These are phyloP conservation scores for Lachnellula occidentalis DNA, from an alignment of 2,329 filamentous ascomycete genomes.

Conservation along the genomic window DNA sequence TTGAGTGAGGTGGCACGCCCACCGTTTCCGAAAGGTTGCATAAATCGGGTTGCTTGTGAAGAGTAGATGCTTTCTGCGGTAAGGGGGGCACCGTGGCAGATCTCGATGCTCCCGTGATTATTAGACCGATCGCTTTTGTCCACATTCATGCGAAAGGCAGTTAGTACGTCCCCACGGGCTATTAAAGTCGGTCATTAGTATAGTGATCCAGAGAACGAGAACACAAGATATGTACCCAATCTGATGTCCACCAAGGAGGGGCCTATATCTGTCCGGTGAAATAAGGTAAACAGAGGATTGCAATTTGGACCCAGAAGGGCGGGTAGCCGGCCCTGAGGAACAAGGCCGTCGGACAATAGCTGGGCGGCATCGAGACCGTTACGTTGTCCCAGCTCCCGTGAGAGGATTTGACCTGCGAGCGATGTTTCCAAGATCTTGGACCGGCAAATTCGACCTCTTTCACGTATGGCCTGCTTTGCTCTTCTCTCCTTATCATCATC, in stretches of 20 bases:
- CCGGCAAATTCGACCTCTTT: slow-evolving; percentile 19
- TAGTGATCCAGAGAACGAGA: not conserved
- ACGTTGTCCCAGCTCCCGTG: slow-evolving; percentile 15
- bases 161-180: not conserved
- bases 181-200: no score
- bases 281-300: slow-evolving; percentile 13
- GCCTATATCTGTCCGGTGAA: slow-evolving; percentile 7
- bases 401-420: slow-evolving; percentile 19
- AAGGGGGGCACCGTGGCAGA: no score
- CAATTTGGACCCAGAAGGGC: not conserved
- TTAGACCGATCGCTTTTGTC: no score
- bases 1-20: not conserved
- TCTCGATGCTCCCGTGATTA: no score
- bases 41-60: no score
- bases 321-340: slow-evolving; percentile 1
- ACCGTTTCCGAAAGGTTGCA: not conserved
- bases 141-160: no score
- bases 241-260: slow-evolving; percentile 7
- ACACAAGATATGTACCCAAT: slow-evolving; percentile 1
- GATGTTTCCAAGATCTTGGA: slow-evolving; percentile 14
- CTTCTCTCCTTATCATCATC: slow-evolving; percentile 32
- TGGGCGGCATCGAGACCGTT: slow-evolving; percentile 2
- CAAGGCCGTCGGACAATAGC: slow-evolving; percentile 16
- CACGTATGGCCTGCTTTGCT: slow-evolving; percentile 3
- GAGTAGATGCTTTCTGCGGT: no score